Percentiles rank a stretch among this genome's conserved stretches.
Conservation (phyloP, 1,284 basidiomycete species). For the Sanghuangporus weigelae region DNA sequence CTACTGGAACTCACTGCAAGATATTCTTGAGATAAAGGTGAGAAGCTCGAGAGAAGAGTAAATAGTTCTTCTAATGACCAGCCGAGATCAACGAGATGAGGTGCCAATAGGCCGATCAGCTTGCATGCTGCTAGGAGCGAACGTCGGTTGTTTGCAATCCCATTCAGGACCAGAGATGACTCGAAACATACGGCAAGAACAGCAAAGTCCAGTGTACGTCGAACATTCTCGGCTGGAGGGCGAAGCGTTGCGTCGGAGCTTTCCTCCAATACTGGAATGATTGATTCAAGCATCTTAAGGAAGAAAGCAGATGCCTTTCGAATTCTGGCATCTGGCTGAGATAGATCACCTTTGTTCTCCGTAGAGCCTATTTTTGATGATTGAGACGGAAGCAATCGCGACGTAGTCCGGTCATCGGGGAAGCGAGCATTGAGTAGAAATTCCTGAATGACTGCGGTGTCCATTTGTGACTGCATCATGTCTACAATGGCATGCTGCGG, state of each 20-base stretch:
- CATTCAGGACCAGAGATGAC: constrained; percentile 57
- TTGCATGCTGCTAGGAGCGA: constrained; percentile 59
- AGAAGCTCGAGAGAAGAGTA: constrained; percentile 57
- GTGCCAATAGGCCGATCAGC: constrained; percentile 40
- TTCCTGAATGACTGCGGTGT: constrained; percentile 56
- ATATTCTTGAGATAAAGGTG: constrained; percentile 39
- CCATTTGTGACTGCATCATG: constrained; percentile 52
- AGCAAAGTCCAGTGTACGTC: constrained; percentile 64
- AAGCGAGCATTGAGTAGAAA: constrained; percentile 64
- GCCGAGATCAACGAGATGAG: constrained; percentile 36
- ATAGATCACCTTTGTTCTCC: constrained; percentile 26
- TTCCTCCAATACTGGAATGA: constrained; percentile 45
- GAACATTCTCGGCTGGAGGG: constrained; percentile 54
- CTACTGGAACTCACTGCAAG: neutral
- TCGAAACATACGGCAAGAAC: constrained; percentile 66
- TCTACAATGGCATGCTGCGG: constrained; percentile 65
- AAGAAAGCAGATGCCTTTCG: constrained; percentile 65
- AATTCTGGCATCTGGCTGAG: constrained; percentile 47
- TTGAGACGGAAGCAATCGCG: constrained; percentile 22
- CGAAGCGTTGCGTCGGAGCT: constrained; percentile 30
- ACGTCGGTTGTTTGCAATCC: constrained; percentile 51
- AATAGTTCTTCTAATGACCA: constrained; percentile 62
- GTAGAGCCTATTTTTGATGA: neutral
- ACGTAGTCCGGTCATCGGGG: constrained; percentile 29
- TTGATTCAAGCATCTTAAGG: constrained; percentile 49